Evolutionary conservation across 1,284 basidiomycete genomes (phyloP).

Genomic region (Microbotryum intermedium): DNA sequence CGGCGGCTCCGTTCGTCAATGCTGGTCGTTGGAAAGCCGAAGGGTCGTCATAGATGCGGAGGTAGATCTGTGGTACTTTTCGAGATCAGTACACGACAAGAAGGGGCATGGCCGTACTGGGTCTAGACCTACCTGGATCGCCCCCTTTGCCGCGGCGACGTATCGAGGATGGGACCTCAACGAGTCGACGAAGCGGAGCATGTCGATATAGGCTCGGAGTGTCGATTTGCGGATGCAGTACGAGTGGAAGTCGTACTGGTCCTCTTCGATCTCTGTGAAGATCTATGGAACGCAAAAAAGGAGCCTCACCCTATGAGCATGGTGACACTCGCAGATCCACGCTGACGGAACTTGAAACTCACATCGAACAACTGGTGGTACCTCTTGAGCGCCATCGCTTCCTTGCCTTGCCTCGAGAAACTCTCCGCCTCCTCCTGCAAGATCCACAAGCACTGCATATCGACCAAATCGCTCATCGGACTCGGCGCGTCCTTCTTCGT

Average conservation of each 20-base stretch:
- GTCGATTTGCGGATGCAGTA: slow-evolving; percentile 89
- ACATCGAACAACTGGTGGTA: slow-evolving; percentile 71
- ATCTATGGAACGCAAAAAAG: slow-evolving; percentile 43
- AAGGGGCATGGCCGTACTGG: background rate
- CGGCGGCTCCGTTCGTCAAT: slow-evolving; percentile 28
- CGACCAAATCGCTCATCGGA: slow-evolving; percentile 74
- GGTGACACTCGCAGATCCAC: background rate
- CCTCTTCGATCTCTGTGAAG: slow-evolving; percentile 84
- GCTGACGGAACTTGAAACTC: slow-evolving; percentile 7
- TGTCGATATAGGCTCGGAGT: slow-evolving; percentile 66
- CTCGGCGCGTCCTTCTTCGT: slow-evolving; percentile 83
- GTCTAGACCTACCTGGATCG: slow-evolving; percentile 1
- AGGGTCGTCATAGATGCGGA: slow-evolving; percentile 66
- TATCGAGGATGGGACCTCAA: slow-evolving; percentile 23
- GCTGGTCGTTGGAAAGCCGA: background rate
- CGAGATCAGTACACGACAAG: background rate
- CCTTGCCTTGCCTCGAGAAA: slow-evolving; percentile 55
- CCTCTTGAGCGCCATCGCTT: slow-evolving; percentile 79
- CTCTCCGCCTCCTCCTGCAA: slow-evolving; percentile 73
- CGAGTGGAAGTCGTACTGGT: slow-evolving; percentile 97
- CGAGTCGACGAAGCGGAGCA: slow-evolving; percentile 21
- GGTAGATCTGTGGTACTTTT: slow-evolving; percentile 53
- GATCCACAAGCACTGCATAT: slow-evolving; percentile 93
- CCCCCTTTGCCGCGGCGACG: slow-evolving; percentile 13
- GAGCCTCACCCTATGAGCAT: background rate